phyloP scores from a whole-genome alignment of 129 eudicot genomes.

The Chrysanthemum seticuspe region DNA sequence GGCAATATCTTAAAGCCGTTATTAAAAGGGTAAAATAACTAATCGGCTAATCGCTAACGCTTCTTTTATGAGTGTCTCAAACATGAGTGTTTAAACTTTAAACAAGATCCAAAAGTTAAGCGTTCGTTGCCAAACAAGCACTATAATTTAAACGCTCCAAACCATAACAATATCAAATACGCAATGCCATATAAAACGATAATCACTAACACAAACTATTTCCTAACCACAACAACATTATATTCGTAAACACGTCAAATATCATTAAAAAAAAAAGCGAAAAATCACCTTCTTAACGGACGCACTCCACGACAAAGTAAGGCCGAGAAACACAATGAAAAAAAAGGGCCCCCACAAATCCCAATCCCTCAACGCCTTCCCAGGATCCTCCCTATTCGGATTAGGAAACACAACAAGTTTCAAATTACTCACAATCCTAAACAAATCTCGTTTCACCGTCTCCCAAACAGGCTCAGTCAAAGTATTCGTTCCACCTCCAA shows the following conservation, averaged over 20 bases:
- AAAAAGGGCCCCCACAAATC: conserved; percentile 98
- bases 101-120: too few species aligned
- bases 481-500: conserved; percentile 16
- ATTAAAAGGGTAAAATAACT: too few species aligned
- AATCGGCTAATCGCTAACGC: too few species aligned
- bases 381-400: conserved; percentile 92
- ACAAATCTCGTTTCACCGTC: conserved; percentile 83
- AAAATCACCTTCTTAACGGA: conserved; percentile 79
- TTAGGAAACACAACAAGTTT: conserved; percentile 93
- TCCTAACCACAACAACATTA: not conserved
- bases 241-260: not conserved
- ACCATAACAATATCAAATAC: too few species aligned
- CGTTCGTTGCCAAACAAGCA: too few species aligned
- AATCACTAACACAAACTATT: too few species aligned
- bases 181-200: too few species aligned
- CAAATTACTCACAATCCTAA: conserved; percentile 82
- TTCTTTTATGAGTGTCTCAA: too few species aligned
- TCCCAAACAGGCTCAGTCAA: conserved; percentile 97
- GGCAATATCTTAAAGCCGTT: too few species aligned
- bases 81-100: too few species aligned
- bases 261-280: not conserved
- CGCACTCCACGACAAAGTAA: conserved; percentile 89
- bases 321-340: conserved; percentile 93
- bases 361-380: conserved; percentile 97
- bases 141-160: too few species aligned